Conservation (phyloP, 495 filamentous ascomycete species). For the Tuber melanosporum region DNA sequence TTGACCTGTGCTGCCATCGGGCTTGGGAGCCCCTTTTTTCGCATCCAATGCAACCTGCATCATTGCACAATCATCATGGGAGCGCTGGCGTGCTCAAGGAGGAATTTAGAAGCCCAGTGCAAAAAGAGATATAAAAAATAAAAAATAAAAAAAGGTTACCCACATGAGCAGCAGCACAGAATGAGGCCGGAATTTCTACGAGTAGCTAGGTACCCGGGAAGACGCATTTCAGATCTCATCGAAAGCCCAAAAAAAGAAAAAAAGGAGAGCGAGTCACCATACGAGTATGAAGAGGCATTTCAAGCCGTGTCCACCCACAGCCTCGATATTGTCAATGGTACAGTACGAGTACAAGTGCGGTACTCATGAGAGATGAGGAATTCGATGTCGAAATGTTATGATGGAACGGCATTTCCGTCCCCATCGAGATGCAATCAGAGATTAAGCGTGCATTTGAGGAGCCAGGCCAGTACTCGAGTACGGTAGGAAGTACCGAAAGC, state of each 20-base stretch:
- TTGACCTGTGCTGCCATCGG: not conserved
- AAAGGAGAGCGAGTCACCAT: not conserved
- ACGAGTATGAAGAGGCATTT: not conserved
- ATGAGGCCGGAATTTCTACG: not conserved
- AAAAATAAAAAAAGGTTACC: not conserved
- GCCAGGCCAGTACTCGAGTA: not conserved
- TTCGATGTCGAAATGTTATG: not conserved
- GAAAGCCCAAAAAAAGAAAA: not conserved
- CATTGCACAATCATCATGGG: not conserved
- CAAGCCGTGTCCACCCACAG: not conserved
- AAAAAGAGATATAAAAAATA: not conserved
- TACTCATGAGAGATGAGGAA: not conserved
- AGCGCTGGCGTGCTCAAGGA: not conserved
- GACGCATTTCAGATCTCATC: not conserved
- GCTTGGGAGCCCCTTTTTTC: constrained; percentile 3
- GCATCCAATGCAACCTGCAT: not conserved
- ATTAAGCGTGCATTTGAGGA: not conserved
- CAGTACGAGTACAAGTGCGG: too few species aligned
- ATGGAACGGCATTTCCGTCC: not conserved
- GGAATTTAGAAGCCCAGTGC: not conserved
- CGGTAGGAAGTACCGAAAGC: not conserved
- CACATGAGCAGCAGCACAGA: not conserved
- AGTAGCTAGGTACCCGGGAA: not conserved
- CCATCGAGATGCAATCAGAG: not conserved
- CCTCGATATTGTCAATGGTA: not conserved